Evolutionary conservation across 2,329 filamentous ascomycete species (phyloP).

Genomic region (Ceratocystis destructans): DNA sequence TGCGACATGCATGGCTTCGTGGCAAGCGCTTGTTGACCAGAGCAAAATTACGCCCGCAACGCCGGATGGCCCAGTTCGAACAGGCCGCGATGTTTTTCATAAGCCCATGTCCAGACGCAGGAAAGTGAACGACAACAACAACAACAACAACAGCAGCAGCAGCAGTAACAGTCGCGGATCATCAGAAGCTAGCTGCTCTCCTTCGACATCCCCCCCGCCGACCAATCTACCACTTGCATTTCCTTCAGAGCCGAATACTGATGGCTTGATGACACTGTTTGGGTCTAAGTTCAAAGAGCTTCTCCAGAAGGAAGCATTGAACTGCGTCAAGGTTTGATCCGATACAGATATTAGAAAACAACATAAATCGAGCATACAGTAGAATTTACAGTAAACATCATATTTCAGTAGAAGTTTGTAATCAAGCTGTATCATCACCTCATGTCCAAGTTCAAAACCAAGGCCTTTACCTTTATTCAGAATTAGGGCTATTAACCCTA

Average conservation of each 20-base stretch:
- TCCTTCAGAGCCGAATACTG: constrained; percentile 16
- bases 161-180: neutral
- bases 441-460: neutral
- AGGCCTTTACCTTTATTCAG: neutral
- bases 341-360: neutral
- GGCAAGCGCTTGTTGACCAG: constrained; percentile 18
- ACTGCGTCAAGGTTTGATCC: neutral
- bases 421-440: no score
- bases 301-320: constrained; percentile 14
- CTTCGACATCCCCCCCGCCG: neutral
- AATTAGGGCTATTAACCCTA: neutral
- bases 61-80: constrained; percentile 12
- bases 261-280: constrained; percentile 9
- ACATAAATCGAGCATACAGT: neutral
- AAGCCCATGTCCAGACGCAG: constrained; percentile 18
- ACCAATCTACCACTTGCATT: constrained; percentile 13
- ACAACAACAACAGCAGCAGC: neutral
- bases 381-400: neutral
- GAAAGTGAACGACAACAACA: neutral
- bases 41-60: constrained; percentile 17
- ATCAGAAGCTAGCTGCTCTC: neutral
- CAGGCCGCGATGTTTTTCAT: constrained; percentile 17
- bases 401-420: neutral
- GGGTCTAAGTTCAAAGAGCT: constrained; percentile 13
- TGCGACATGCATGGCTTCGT: constrained; percentile 17